Base-by-base conservation (phyloP, 2,329 filamentous ascomycete genomes). In the Clonostachys solani region DNA sequence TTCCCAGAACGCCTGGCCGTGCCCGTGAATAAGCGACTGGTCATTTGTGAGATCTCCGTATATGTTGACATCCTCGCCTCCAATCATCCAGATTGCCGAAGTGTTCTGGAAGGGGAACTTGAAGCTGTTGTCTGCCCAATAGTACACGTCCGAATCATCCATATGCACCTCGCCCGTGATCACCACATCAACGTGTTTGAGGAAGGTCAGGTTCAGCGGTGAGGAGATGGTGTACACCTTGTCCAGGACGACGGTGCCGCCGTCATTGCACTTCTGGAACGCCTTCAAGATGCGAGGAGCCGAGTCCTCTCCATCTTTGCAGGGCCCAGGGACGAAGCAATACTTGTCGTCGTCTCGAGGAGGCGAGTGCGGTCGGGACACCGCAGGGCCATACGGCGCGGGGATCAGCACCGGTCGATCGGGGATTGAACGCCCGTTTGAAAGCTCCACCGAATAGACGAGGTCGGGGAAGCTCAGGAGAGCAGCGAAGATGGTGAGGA, bases 71-170 rank as follows among this genome's bases (percentile, higher is more conserved):
- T 65, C 62, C 34, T 59, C 50, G 19, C 62, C 62, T 9, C 62
- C 62, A 45, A 62, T 54, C 38, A 52, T 55, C 62, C 62, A 65
- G 48, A 63, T 60, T 6, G 56, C 52, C 1, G 79, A 62, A 80
- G 78, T 75, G 51, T 86, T 86, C 55, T 88, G 85, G 65, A 80
- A 89, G 6, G 67, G 69, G 23, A 83, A 81, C 47, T 76, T 75
- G 71, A 87, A 87, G 40, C 75, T 72, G 56, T 86, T 74, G 9
- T 71, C 73, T 52, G 83, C 74, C 85, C 85, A 88, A 63, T 87
- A 88, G 53, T 80, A 74, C 2, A 82, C 83, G 58, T 89, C 81
- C 23, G 42, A 23, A 44, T 83, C 76, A 47, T 77, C 79, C 65
- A 88, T 88, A 47, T 77, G 68, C 17, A 87, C 72, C 18, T 73